phyloP scores from a whole-genome alignment of 2,329 filamentous ascomycete species.

The Phialemonium atrogriseum region DNA sequence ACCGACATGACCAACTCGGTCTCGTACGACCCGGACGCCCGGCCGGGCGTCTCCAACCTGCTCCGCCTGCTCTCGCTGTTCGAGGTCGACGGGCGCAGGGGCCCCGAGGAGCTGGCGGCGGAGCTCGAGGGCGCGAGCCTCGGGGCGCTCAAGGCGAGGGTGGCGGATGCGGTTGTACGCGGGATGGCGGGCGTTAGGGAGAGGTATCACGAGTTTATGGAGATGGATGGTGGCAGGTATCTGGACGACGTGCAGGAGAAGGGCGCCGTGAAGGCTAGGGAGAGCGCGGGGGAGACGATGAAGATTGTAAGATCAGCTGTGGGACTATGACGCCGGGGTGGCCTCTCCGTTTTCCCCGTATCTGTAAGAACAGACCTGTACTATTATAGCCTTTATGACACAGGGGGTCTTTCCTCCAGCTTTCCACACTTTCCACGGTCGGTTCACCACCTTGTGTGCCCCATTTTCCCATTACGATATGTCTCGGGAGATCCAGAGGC shows the following conservation, averaged over 20 bases:
- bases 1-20: constrained; percentile 66
- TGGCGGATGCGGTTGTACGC: constrained; percentile 47
- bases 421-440: too few species aligned
- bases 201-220: constrained; percentile 44
- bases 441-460: too few species aligned
- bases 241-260: constrained; percentile 45
- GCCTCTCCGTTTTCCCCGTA: neutral
- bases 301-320: constrained; percentile 39
- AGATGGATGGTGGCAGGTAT: constrained; percentile 18
- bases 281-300: constrained; percentile 54
- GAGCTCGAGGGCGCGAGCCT: constrained; percentile 34
- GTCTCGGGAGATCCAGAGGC: too few species aligned
- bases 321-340: constrained; percentile 29
- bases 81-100: constrained; percentile 32
- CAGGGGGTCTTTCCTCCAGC: too few species aligned
- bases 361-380: neutral
- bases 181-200: constrained; percentile 47
- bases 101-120: constrained; percentile 30
- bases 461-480: too few species aligned
- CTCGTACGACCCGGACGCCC: constrained; percentile 58
- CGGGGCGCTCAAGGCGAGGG: constrained; percentile 53
- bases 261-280: constrained; percentile 53
- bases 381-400: too few species aligned
- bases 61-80: constrained; percentile 72
- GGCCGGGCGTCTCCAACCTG: constrained; percentile 84